Base-by-base conservation (phyloP, 192 early-diverging fungal genomes). In the Coemansia sp. region DNA sequence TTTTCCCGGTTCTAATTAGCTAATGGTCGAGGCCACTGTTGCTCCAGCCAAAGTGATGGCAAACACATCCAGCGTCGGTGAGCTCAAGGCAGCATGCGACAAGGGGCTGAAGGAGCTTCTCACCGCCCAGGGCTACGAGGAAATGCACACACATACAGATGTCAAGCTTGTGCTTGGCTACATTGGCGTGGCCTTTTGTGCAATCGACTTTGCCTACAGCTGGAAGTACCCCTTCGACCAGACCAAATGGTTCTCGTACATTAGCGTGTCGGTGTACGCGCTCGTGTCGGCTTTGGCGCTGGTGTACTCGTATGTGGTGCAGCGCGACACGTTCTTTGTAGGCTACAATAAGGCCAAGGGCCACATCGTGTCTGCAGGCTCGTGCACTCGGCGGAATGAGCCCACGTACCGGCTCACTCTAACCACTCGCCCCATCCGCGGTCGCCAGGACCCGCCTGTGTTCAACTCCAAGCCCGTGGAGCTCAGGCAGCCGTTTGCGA, bases 111-210 rank as follows among this genome's bases (percentile, higher is more conserved):
- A 72, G 58, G 74, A 77, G 65, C 71, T 76, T 33, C 73, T 83
- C 37, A 75, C 58, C 59, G 60, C 68, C 31, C 79, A 66, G 9
- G 77, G 83, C 3, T 92, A 87, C 77, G 76, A 73, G 53, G 86
- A 96, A 78, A 86, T 85, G 74, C 87, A 94, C 74, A 86, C 79
- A 23, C 94, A 94, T 71, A 88, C 88, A 5, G 92, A 96, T 70
- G 83, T 86, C 60, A 92, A 92, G 69, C 87, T 96, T 3, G 59
- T 90, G 11, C 79, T 96, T 13, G 94, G 94, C 28, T 96, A 92
- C 73, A 43, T 87, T 14, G 86, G 91, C 3, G 87, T 87, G 59
- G 58, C 85, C 1, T 89, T 93, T 77, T 92, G 92, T 53, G 91
- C 83, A 18, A 86, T 79, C 57, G 89, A 86, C 56, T 86, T 87